Conservation (phyloP, 495 filamentous ascomycete genomes). For the Amorphotheca resinae region DNA sequence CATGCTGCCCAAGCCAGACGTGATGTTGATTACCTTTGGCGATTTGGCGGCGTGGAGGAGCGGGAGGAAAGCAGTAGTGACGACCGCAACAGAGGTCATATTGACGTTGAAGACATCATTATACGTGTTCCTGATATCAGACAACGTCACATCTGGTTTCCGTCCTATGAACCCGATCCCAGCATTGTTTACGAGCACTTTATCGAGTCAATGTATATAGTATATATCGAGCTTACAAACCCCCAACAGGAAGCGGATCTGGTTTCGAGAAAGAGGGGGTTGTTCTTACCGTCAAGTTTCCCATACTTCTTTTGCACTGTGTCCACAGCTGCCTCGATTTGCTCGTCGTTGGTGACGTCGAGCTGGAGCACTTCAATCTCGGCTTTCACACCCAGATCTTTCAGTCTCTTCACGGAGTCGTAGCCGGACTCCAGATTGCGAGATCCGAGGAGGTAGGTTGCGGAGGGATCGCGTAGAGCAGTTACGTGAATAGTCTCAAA, state of each 20-base stretch:
- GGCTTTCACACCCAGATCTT: constrained; percentile 14
- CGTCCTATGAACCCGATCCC: constrained; percentile 15
- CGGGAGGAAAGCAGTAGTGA: constrained; percentile 22
- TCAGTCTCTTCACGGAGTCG: constrained; percentile 15
- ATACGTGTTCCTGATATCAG: constrained; percentile 15
- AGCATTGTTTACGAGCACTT: constrained; percentile 29
- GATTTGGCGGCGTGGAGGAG: constrained; percentile 17
- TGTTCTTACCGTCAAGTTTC: constrained; percentile 28
- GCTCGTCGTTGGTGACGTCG: constrained; percentile 22
- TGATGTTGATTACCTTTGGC: constrained; percentile 22
- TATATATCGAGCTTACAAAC: neutral
- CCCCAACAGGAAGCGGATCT: no score
- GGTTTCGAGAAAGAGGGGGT: no score
- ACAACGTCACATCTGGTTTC: constrained; percentile 3
- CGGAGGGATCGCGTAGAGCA: constrained; percentile 17
- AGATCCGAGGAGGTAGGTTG: constrained; percentile 23
- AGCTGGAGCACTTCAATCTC: constrained; percentile 22
- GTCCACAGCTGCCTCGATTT: constrained; percentile 26
- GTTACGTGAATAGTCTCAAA: constrained; percentile 24
- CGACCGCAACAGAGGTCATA: constrained; percentile 20
- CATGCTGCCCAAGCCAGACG: constrained; percentile 7
- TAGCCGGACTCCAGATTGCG: constrained; percentile 15
- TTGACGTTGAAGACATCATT: constrained; percentile 21
- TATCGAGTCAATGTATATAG: neutral
- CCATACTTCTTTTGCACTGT: constrained; percentile 35